phyloP scores from a whole-genome alignment of 1,284 basidiomycete genomes.

The Leccinum pachyderme region DNA sequence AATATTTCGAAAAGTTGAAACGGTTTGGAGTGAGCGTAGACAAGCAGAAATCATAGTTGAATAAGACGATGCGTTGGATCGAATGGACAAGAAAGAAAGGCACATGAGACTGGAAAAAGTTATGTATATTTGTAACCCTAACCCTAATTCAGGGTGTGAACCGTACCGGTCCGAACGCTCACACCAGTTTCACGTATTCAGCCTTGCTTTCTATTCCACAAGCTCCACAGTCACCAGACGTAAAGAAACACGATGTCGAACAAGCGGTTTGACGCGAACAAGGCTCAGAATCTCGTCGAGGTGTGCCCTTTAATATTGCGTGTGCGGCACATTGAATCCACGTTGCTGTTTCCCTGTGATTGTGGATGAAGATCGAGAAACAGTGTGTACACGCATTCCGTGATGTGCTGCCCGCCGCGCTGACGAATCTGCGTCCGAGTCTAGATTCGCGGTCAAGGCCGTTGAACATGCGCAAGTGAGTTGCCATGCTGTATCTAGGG shows the following conservation, averaged over 20 bases:
- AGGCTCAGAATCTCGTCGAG: constrained; percentile 86
- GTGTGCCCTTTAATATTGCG: constrained; percentile 40
- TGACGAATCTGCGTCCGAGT: constrained; percentile 19
- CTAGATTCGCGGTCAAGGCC: constrained; percentile 91
- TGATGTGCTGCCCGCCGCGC: constrained; percentile 9
- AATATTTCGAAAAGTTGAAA: constrained; percentile 80
- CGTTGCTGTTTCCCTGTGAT: constrained; percentile 10
- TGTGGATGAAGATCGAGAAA: constrained; percentile 82
- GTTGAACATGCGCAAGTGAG: constrained; percentile 92
- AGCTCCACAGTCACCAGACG: constrained; percentile 14
- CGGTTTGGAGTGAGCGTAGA: constrained; percentile 54
- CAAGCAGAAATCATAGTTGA: constrained; percentile 35
- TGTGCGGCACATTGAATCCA: constrained; percentile 16
- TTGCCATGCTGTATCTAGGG: constrained; percentile 10
- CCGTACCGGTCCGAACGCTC: neutral
- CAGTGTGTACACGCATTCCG: constrained; percentile 57
- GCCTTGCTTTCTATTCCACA: constrained; percentile 42
- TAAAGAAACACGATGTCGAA: constrained; percentile 31
- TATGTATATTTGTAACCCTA: constrained; percentile 16
- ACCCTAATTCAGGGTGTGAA: constrained; percentile 23
- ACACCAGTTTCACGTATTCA: neutral
- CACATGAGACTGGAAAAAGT: neutral
- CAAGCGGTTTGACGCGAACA: constrained; percentile 75
- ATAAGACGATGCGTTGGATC: neutral
- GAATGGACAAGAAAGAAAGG: neutral